phyloP scores from a whole-genome alignment of 768 basidiomycete species.

The Boletales sp. region DNA sequence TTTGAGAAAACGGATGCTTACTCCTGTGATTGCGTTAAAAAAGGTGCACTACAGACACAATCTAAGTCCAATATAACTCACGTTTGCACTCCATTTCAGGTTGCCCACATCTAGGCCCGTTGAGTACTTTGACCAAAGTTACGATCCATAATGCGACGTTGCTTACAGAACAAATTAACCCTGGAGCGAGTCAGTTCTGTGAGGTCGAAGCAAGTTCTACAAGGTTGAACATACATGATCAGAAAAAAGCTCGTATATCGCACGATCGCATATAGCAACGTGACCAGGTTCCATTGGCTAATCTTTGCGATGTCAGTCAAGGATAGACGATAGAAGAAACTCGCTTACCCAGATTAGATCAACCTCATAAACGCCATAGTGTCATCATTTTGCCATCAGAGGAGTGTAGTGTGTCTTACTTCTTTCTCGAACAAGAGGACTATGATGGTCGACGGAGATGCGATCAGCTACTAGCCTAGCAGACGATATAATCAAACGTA shows the following conservation, averaged over 20 bases:
- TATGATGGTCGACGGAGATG: background rate
- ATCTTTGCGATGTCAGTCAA: constrained; percentile 6
- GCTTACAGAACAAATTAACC: constrained; percentile 9
- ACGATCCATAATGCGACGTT: background rate
- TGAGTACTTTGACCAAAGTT: background rate
- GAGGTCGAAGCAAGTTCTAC: background rate
- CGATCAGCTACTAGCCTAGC: background rate
- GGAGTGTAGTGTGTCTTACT: background rate
- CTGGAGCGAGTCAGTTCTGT: constrained; percentile 2
- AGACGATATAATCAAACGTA: background rate
- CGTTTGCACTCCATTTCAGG: constrained; percentile 6
- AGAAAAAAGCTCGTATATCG: constrained; percentile 17
- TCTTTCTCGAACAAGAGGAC: constrained; percentile 12
- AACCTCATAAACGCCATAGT: constrained; percentile 2
- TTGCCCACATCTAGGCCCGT: constrained; percentile 1
- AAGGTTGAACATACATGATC: constrained; percentile 3
- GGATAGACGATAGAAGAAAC: background rate
- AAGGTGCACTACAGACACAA: background rate
- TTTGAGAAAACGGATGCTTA: background rate
- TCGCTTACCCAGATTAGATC: constrained; percentile 17
- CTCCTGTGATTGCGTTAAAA: constrained; percentile 4
- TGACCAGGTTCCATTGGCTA: constrained; percentile 15
- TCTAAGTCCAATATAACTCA: background rate
- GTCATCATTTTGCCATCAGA: background rate
- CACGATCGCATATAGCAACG: constrained; percentile 15